Evolutionary conservation across 371 early-diverging fungal genomes (phyloP).

Genomic region (Funneliformis caledonium): DNA sequence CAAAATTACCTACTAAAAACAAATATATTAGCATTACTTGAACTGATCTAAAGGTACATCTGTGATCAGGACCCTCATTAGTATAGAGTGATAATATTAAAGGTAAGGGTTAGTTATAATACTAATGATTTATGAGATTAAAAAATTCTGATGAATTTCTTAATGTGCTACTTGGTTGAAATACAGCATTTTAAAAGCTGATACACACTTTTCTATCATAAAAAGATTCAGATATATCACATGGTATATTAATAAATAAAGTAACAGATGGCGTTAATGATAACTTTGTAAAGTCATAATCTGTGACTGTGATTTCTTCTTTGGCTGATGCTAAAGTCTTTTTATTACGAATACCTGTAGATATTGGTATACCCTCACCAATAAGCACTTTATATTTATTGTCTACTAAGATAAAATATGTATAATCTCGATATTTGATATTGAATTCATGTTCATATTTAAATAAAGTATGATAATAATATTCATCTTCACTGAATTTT

Average conservation of each 20-base stretch:
- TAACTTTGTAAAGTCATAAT: neutral
- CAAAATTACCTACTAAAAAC: neutral
- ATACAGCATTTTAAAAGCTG: neutral
- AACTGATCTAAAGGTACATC: slow-evolving; percentile 11
- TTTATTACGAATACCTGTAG: neutral
- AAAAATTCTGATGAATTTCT: neutral
- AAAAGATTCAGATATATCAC: slow-evolving; percentile 1
- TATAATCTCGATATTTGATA: neutral
- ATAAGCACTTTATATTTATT: slow-evolving; percentile 19
- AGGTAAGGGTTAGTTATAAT: neutral
- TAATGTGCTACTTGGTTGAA: neutral
- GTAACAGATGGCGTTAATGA: slow-evolving; percentile 4
- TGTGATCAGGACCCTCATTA: neutral
- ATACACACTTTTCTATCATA: slow-evolving; percentile 1
- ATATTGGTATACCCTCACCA: neutral
- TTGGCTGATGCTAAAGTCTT: neutral
- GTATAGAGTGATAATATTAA: neutral
- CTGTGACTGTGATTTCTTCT: neutral
- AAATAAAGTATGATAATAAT: neutral
- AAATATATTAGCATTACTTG: neutral
- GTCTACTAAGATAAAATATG: neutral
- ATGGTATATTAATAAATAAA: neutral
- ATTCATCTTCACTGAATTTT: neutral
- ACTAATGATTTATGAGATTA: neutral
- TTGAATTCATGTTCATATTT: neutral